Conservation (phyloP, 2,329 filamentous ascomycete species). For the Pseudopyricularia cyperi region DNA sequence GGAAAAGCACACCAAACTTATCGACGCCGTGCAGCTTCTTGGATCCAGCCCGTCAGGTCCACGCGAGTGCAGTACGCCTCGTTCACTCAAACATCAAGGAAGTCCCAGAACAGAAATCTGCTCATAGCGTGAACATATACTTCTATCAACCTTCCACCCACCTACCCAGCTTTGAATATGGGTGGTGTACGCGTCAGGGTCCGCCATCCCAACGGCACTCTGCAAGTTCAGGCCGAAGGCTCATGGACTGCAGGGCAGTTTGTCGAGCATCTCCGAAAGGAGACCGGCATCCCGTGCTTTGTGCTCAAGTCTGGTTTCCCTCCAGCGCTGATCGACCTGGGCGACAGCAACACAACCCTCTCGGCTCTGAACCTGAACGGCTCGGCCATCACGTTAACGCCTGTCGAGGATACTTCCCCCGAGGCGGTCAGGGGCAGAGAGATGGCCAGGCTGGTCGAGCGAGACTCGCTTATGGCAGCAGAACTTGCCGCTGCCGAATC, state of each 20-base stretch:
- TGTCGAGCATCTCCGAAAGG: slow-evolving; percentile 43
- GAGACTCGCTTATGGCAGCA: background rate
- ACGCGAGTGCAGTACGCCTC: background rate
- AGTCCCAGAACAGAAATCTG: too few species aligned
- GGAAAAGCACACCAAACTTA: too few species aligned
- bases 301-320: slow-evolving; percentile 80
- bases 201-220: slow-evolving; percentile 60
- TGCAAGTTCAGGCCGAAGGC: slow-evolving; percentile 55
- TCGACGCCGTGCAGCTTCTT: too few species aligned
- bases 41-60: background rate
- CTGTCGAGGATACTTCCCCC: background rate
- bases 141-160: too few species aligned
- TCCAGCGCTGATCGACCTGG: slow-evolving; percentile 53
- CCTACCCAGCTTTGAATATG: background rate
- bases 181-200: slow-evolving; percentile 55
- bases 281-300: slow-evolving; percentile 53
- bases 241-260: slow-evolving; percentile 52
- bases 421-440: background rate
- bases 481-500: background rate
- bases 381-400: slow-evolving; percentile 32
- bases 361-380: slow-evolving; percentile 31
- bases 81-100: too few species aligned
- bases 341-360: slow-evolving; percentile 29
- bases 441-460: background rate
- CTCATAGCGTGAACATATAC: too few species aligned